Base-by-base conservation (phyloP, 805 yeast species). In the Wickerhamiella occidentalis region DNA sequence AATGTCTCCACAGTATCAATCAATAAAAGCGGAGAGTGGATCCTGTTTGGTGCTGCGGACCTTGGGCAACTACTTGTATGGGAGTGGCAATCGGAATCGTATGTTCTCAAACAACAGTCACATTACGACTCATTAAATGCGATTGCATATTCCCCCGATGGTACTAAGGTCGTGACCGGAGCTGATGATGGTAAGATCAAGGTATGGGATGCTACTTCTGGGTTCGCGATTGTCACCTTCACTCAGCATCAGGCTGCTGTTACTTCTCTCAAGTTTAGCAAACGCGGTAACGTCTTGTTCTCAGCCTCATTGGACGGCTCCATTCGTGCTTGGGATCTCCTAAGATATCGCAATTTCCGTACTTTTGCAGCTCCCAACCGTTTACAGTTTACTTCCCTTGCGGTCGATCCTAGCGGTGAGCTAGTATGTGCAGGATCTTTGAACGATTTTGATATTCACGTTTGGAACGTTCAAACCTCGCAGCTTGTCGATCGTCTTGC, bases 21-120 rank as follows among this genome's bases (percentile, higher is more conserved):
- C 35, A 92, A 90, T 63, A 66, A 72, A 2, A 71, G 88, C 6
- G 98, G 98, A 29, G 98, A 92, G 64, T 92, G 98, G 98, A 70
- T 92, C 28, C 95, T 96, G 0, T 85, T 92, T 64, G 98, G 98
- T 3, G 87, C 96, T 0, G 68, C 86, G 29, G 80, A 79, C 60
- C 65, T 85, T 25, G 98, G 98, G n/a, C 98, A 92, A 67, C 68
- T 92, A 52, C 68, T 92, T 51, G 98, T 92, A 0, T 92, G 94
- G 71, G 98, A 92, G 71, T 92, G 98, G 98, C 96, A 92, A 68
- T 84, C 95, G 3, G 98, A 92, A 64, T 85, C 96, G 0, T 92
- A 90, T 62, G 82, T 92, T 43, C 70, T 92, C 55, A 88, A 90
- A 62, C 98, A 92, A 63, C 98, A 92, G 66, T 96, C 97, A 21